Percentiles rank a stretch among this genome's conserved stretches.
These are phyloP conservation scores for Populus nigra DNA, from an alignment of 345 rosid species.

Conservation along the genomic window DNA sequence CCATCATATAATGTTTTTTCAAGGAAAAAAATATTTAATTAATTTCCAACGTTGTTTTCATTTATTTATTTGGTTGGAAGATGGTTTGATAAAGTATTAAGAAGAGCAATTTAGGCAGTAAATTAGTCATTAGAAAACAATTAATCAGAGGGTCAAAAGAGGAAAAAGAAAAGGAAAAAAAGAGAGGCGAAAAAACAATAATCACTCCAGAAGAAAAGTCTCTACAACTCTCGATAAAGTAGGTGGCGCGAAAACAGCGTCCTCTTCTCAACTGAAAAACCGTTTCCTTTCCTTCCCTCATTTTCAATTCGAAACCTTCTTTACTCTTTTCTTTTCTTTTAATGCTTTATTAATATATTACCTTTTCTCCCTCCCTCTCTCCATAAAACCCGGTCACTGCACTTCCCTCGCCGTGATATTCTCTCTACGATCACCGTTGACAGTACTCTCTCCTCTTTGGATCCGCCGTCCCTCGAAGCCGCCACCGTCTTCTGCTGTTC, in stretches of 20 bases:
- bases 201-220: neutral
- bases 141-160: too few species aligned
- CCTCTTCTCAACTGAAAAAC: conserved; percentile 36
- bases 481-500: neutral
- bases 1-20: too few species aligned
- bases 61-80: too few species aligned
- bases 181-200: too few species aligned
- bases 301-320: neutral
- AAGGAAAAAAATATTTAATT: too few species aligned
- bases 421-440: neutral
- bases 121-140: too few species aligned
- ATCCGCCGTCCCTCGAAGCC: neutral
- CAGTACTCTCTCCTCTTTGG: neutral
- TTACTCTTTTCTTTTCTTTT: neutral
- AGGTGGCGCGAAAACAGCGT: conserved; percentile 84
- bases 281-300: conserved; percentile 12
- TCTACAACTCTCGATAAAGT: conserved; percentile 3
- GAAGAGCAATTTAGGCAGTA: too few species aligned
- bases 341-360: neutral
- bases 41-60: too few species aligned
- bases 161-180: too few species aligned
- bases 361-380: neutral
- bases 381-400: neutral
- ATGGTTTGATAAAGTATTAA: too few species aligned
- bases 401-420: neutral